These are phyloP conservation scores for Hydrangea macrophylla DNA, from an alignment of 148 eudicot genomes.

Conservation along the genomic window DNA sequence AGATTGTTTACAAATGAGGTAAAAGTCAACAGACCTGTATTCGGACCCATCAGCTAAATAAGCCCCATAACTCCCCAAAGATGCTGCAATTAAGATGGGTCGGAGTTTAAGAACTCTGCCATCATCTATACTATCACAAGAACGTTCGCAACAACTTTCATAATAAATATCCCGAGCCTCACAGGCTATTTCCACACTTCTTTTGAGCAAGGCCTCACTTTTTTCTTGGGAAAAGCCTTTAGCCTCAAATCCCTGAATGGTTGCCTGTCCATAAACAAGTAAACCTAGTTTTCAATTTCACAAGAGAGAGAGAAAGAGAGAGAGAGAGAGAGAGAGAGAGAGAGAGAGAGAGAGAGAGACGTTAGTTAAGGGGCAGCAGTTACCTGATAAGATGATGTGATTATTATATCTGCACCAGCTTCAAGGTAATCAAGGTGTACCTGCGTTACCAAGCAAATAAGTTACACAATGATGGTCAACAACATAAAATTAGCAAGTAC, in stretches of 20 bases:
- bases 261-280: conserved; percentile 57
- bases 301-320: too few species aligned
- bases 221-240: conserved; percentile 79
- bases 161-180: conserved; percentile 83
- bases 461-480: neutral
- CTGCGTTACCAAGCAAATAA: conserved; percentile 37
- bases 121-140: conserved; percentile 27
- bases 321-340: too few species aligned
- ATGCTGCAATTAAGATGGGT: conserved; percentile 83
- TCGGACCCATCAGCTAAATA: conserved; percentile 99
- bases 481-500: neutral
- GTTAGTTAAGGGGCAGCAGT: neutral
- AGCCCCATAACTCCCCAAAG: conserved; percentile 98
- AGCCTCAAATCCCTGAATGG: conserved; percentile 80
- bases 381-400: conserved; percentile 95
- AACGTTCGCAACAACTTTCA: conserved; percentile 38
- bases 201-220: conserved; percentile 75
- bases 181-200: conserved; percentile 77
- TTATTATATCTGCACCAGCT: conserved; percentile 94
- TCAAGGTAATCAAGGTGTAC: conserved; percentile 97
- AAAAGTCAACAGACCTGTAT: conserved; percentile 56
- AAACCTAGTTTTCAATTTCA: conserved; percentile 1
- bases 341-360: conserved; percentile 1
- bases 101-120: conserved; percentile 58
- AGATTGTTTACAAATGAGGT: neutral